phyloP scores from a whole-genome alignment of 768 basidiomycete species.

The Calocybe cyanea region DNA sequence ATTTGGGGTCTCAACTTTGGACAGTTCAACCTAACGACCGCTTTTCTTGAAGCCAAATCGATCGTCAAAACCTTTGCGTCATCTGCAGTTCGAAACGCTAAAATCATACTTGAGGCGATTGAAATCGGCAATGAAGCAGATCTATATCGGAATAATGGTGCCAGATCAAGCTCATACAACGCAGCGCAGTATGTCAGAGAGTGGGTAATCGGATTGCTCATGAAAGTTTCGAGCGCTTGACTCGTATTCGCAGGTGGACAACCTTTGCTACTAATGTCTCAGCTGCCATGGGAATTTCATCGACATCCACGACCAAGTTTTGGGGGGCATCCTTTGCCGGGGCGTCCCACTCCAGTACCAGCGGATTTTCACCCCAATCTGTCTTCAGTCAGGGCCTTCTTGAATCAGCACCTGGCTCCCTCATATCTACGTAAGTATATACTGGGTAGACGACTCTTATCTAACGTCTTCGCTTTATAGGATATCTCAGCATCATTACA shows the following conservation, averaged over 20 bases:
- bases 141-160: conserved; percentile 45
- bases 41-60: conserved; percentile 42
- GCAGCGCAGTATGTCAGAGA: conserved; percentile 43
- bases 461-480: conserved; percentile 21
- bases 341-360: conserved; percentile 37
- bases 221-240: too few relatives aligned
- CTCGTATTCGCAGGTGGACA: conserved; percentile 42
- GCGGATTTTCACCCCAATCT: conserved; percentile 59
- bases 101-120: conserved; percentile 51
- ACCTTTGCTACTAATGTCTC: conserved; percentile 48
- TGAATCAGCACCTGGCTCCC: conserved; percentile 38
- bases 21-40: conserved; percentile 44
- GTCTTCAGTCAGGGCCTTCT: conserved; percentile 52
- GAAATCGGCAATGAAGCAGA: conserved; percentile 65
- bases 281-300: conserved; percentile 31
- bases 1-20: conserved; percentile 71
- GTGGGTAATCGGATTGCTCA: conserved; percentile 27
- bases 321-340: conserved; percentile 47
- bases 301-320: conserved; percentile 38
- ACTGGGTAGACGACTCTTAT: background rate
- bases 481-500: conserved; percentile 54
- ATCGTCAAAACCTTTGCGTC: conserved; percentile 48
- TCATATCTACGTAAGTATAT: conserved; percentile 48
- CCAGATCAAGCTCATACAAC: conserved; percentile 35
- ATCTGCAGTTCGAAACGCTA: conserved; percentile 29